A percentile compares a stretch with the other conserved stretches of the same genome.
phyloP scores from a whole-genome alignment of 2,329 filamentous ascomycete species.

The Geoglossum cookeanum region DNA sequence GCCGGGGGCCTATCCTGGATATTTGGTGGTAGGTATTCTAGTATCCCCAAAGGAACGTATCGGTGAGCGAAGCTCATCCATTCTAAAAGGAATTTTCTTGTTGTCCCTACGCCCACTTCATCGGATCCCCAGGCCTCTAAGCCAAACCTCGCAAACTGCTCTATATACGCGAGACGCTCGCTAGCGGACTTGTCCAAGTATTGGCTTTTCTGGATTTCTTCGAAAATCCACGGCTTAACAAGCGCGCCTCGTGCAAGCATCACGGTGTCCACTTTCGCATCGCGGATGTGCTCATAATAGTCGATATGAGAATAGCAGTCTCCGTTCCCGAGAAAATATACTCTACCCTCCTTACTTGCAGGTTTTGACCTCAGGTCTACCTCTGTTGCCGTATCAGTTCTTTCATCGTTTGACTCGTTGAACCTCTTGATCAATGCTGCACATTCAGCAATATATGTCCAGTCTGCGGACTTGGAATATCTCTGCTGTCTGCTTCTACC shows the following conservation, averaged over 20 bases:
- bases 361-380: conserved; percentile 40
- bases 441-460: conserved; percentile 84
- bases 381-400: conserved; percentile 60
- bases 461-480: conserved; percentile 84
- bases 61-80: conserved; percentile 88
- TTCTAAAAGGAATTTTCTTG: conserved; percentile 79
- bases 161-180: conserved; percentile 68
- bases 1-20: conserved; percentile 79
- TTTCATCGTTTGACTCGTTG: conserved; percentile 44
- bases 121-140: conserved; percentile 92
- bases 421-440: conserved; percentile 67
- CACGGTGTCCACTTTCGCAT: conserved; percentile 71
- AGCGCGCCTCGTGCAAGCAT: conserved; percentile 95
- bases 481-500: conserved; percentile 85
- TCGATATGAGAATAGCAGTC: conserved; percentile 89
- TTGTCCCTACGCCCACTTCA: conserved; percentile 80
- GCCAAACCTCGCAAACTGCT: conserved; percentile 79
- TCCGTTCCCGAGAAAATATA: conserved; percentile 91
- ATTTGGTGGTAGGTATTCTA: conserved; percentile 73
- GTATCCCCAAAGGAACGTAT: conserved; percentile 74
- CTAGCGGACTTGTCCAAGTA: conserved; percentile 88
- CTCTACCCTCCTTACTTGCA: conserved; percentile 42
- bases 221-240: conserved; percentile 96
- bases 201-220: conserved; percentile 80
- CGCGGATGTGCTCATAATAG: conserved; percentile 59